phyloP scores from a whole-genome alignment of 139 green algal species.

The Auxenochlorella protothecoides region DNA sequence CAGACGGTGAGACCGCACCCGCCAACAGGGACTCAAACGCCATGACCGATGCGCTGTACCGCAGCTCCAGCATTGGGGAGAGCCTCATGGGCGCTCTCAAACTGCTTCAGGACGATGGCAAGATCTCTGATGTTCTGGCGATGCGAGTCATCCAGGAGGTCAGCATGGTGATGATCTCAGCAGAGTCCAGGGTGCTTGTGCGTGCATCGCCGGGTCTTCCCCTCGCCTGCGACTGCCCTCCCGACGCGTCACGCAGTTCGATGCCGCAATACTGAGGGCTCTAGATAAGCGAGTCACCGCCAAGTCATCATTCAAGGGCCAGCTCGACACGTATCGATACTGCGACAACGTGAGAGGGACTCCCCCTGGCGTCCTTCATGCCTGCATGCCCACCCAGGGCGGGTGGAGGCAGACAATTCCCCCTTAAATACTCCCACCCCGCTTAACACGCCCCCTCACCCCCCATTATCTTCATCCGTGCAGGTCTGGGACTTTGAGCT shows the following conservation, averaged over 20 bases:
- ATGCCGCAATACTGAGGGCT: constrained; percentile 4
- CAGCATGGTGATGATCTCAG: neutral
- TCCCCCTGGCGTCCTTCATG: neutral
- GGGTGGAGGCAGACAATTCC: neutral
- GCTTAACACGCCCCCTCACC: neutral
- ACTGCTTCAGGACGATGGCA: constrained; percentile 23
- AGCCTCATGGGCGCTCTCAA: constrained; percentile 36
- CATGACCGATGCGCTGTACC: constrained; percentile 5
- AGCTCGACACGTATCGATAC: constrained; percentile 42
- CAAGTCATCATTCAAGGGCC: constrained; percentile 26
- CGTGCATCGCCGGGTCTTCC: neutral
- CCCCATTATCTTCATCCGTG: neutral
- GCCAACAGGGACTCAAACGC: no score
- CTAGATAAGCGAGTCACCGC: constrained; percentile 16
- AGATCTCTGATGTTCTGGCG: constrained; percentile 31
- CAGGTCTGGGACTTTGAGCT: neutral
- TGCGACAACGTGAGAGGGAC: constrained; percentile 32
- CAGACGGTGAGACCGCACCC: no score
- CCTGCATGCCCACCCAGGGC: neutral
- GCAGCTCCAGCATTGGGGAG: constrained; percentile 28
- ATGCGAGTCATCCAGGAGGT: constrained; percentile 32
- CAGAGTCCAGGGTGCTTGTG: no score
- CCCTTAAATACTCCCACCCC: neutral
- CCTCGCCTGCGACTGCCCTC: neutral
- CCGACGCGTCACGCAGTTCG: constrained; percentile 1